Conservation (phyloP, 345 rosid genomes). For the Populus pruinosa region DNA sequence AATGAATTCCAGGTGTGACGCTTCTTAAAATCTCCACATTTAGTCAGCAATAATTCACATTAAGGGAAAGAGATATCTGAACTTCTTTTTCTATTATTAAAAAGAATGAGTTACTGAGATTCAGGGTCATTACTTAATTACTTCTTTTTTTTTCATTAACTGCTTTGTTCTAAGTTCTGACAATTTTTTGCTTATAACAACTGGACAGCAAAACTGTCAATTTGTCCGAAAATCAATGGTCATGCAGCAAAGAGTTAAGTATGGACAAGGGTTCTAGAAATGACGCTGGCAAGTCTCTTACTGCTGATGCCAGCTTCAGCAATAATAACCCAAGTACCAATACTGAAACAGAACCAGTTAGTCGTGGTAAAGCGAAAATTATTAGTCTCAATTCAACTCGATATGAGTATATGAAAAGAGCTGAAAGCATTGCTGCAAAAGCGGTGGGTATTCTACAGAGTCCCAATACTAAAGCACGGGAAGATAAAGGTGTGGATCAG, state of each 20-base stretch:
- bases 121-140: not conserved
- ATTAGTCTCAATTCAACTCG: slow-evolving; percentile 35
- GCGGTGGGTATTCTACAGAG: not conserved
- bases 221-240: not conserved
- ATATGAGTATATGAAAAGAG: slow-evolving; percentile 44
- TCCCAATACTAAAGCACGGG: slow-evolving; percentile 22
- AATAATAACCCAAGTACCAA: slow-evolving; percentile 14
- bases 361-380: slow-evolving; percentile 32
- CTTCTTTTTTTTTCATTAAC: not conserved
- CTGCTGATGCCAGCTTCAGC: not conserved
- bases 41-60: not conserved
- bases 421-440: slow-evolving; percentile 37
- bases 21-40: not conserved
- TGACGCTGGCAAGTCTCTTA: slow-evolving; percentile 22
- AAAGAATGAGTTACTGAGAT: too few species aligned
- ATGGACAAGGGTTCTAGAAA: slow-evolving; percentile 46
- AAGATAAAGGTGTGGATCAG: slow-evolving; percentile 30
- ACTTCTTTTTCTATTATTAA: too few species aligned
- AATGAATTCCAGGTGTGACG: not conserved
- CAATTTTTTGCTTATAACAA: not conserved
- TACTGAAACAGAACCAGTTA: slow-evolving; percentile 46
- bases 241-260: not conserved
- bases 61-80: too few species aligned
- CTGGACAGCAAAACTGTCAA: not conserved
- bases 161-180: not conserved